These are phyloP conservation scores for Leishmania lainsoni DNA, from an alignment of 208 protist genomes.

Conservation along the genomic window DNA sequence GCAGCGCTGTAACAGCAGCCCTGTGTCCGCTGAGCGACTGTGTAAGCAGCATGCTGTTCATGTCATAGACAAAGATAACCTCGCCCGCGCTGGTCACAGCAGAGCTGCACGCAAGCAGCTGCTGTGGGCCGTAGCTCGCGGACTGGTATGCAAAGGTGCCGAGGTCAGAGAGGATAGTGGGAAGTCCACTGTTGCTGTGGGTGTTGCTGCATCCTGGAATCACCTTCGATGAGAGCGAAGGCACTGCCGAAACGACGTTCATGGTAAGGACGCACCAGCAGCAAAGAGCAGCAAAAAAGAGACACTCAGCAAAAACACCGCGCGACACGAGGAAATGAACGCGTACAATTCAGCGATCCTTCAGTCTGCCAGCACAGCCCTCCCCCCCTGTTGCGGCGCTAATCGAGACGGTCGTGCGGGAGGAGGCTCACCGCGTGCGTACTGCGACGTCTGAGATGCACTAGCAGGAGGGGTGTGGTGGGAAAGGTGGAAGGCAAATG, in stretches of 20 bases:
- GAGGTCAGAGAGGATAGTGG: constrained; percentile 31
- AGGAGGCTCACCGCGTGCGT: neutral
- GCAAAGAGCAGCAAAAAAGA: neutral
- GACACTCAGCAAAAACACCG: neutral
- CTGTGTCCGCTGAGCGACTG: constrained; percentile 72
- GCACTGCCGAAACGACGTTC: constrained; percentile 2
- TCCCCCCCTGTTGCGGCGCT: neutral
- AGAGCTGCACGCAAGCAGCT: constrained; percentile 72
- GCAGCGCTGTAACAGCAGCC: constrained; percentile 57
- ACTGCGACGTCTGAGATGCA: neutral
- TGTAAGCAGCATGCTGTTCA: constrained; percentile 78
- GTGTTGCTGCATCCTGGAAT: constrained; percentile 32
- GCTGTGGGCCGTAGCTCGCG: constrained; percentile 71
- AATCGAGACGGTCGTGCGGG: neutral
- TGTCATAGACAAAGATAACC: constrained; percentile 72
- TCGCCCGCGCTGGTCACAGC: constrained; percentile 36
- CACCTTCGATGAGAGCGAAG: constrained; percentile 33
- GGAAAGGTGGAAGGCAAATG: neutral
- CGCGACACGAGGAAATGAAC: neutral
- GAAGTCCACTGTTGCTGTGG: constrained; percentile 27
- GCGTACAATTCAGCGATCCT: neutral
- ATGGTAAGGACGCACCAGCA: neutral
- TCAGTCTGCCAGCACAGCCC: neutral
- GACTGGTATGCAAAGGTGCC: constrained; percentile 42
- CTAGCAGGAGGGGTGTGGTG: neutral